Percentiles rank a stretch among this genome's conserved stretches.
phyloP scores from a whole-genome alignment of 2,329 filamentous ascomycete genomes.

The Penicillium sp. region DNA sequence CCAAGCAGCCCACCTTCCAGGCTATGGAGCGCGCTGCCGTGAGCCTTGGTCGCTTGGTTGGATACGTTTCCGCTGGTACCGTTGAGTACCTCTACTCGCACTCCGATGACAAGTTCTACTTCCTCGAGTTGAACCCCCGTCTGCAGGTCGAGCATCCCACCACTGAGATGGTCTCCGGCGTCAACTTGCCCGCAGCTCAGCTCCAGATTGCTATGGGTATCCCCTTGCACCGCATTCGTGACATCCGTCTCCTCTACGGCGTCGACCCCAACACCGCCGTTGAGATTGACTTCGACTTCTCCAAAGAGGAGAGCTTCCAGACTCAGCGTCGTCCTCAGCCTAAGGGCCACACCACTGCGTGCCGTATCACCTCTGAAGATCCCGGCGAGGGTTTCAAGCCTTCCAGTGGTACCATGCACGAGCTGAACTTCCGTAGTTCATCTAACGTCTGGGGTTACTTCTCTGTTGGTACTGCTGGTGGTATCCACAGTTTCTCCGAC shows the following conservation, averaged over 20 bases:
- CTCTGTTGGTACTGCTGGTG: constrained; percentile 92
- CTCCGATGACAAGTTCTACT: constrained; percentile 98
- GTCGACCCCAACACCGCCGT: constrained; percentile 83
- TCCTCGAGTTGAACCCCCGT: constrained; percentile 97
- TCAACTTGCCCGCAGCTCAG: constrained; percentile 94
- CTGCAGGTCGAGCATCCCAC: constrained; percentile 99
- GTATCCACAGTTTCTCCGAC: constrained; percentile 99
- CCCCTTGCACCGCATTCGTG: constrained; percentile 88
- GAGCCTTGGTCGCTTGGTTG: constrained; percentile 86
- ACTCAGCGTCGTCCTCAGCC: constrained; percentile 86
- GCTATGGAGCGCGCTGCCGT: constrained; percentile 97
- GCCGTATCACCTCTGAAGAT: constrained; percentile 98
- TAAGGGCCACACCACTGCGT: constrained; percentile 96
- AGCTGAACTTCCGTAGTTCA: constrained; percentile 97
- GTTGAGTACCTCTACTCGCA: constrained; percentile 99
- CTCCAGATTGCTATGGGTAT: constrained; percentile 99
- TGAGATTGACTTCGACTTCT: constrained; percentile 96
- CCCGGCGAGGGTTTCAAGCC: constrained; percentile 99
- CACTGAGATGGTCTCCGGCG: constrained; percentile 98
- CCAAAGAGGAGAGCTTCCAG: constrained; percentile 75
- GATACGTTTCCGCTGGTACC: constrained; percentile 97
- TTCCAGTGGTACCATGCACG: constrained; percentile 97
- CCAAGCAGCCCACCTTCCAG: constrained; percentile 82
- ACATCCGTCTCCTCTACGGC: constrained; percentile 94
- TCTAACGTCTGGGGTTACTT: constrained; percentile 99